A percentile compares a stretch with the other conserved stretches of the same genome.
phyloP scores from a whole-genome alignment of 1,284 basidiomycete species.

The Heterobasidion irregulare region DNA sequence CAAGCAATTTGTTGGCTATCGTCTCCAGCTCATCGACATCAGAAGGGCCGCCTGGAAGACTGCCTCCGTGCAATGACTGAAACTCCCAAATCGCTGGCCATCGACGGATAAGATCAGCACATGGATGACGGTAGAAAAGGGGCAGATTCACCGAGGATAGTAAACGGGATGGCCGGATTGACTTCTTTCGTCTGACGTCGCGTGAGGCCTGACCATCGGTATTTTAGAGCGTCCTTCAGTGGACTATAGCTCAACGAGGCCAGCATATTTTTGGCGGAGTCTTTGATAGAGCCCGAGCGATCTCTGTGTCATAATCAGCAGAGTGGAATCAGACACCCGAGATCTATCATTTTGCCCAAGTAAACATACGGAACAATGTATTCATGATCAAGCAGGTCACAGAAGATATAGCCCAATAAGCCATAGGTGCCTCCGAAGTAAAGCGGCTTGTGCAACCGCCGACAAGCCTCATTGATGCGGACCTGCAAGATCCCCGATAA shows the following conservation, averaged over 20 bases:
- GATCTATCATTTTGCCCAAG: not conserved
- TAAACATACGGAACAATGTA: slow-evolving; percentile 72
- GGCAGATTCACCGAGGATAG: slow-evolving; percentile 57
- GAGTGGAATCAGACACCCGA: slow-evolving; percentile 5
- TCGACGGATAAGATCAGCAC: slow-evolving; percentile 1
- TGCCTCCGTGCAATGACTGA: slow-evolving; percentile 47
- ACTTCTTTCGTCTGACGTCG: slow-evolving; percentile 73
- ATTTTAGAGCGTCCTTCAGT: slow-evolving; percentile 55
- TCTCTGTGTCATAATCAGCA: slow-evolving; percentile 33
- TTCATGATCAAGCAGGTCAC: slow-evolving; percentile 82
- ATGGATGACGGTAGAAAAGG: not conserved
- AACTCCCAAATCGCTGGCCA: slow-evolving; percentile 77
- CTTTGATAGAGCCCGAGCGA: slow-evolving; percentile 46
- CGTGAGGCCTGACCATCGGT: slow-evolving; percentile 63
- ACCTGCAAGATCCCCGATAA: slow-evolving; percentile 38
- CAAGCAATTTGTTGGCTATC: slow-evolving; percentile 54
- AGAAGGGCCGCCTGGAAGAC: slow-evolving; percentile 44
- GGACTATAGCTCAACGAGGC: slow-evolving; percentile 59
- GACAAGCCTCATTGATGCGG: slow-evolving; percentile 69
- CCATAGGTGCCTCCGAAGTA: slow-evolving; percentile 89
- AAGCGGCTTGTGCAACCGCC: slow-evolving; percentile 67
- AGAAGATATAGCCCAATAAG: slow-evolving; percentile 90
- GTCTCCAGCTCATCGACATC: slow-evolving; percentile 50
- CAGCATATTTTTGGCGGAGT: slow-evolving; percentile 57
- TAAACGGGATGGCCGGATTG: slow-evolving; percentile 65